These are phyloP conservation scores for Pleomassaria siparia DNA, from an alignment of 2,329 filamentous ascomycete species.

Conservation along the genomic window DNA sequence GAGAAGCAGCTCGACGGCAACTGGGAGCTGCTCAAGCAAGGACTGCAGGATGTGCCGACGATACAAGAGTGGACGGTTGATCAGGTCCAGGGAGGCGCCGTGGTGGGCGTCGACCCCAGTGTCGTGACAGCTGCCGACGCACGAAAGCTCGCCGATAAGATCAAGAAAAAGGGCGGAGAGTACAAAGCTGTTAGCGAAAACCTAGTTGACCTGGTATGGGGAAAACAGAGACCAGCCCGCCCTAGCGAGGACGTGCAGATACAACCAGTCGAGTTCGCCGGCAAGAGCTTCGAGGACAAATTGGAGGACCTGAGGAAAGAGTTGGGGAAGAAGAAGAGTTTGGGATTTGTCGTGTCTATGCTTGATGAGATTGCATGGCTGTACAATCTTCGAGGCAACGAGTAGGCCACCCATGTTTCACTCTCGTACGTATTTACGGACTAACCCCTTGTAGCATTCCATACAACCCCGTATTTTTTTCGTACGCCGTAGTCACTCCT, in stretches of 20 bases:
- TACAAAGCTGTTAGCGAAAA: slow-evolving; percentile 78
- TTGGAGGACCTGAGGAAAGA: slow-evolving; percentile 86
- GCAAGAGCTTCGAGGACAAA: slow-evolving; percentile 81
- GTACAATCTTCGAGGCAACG: slow-evolving; percentile 93
- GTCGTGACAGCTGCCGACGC: slow-evolving; percentile 75
- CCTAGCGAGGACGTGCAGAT: slow-evolving; percentile 76
- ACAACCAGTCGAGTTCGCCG: slow-evolving; percentile 71
- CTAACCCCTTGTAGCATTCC: slow-evolving; percentile 63
- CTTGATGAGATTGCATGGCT: slow-evolving; percentile 97
- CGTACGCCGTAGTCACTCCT: slow-evolving; percentile 85
- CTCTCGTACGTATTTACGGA: background rate
- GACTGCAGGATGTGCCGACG: slow-evolving; percentile 88
- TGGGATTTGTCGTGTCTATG: slow-evolving; percentile 89
- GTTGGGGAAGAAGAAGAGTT: slow-evolving; percentile 82
- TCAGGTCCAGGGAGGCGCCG: slow-evolving; percentile 82
- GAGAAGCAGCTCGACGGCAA: slow-evolving; percentile 86
- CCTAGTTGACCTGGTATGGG: slow-evolving; percentile 91
- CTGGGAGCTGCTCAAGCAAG: slow-evolving; percentile 90
- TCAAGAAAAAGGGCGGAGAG: slow-evolving; percentile 83
- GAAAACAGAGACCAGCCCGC: slow-evolving; percentile 66
- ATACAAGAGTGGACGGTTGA: slow-evolving; percentile 96
- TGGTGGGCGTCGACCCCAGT: slow-evolving; percentile 86
- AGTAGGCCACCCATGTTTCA: slow-evolving; percentile 50
- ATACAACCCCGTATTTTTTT: slow-evolving; percentile 98
- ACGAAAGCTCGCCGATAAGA: slow-evolving; percentile 77